Evolutionary conservation across 768 basidiomycete genomes (phyloP).

Genomic region (Rhizopogon vulgaris): DNA sequence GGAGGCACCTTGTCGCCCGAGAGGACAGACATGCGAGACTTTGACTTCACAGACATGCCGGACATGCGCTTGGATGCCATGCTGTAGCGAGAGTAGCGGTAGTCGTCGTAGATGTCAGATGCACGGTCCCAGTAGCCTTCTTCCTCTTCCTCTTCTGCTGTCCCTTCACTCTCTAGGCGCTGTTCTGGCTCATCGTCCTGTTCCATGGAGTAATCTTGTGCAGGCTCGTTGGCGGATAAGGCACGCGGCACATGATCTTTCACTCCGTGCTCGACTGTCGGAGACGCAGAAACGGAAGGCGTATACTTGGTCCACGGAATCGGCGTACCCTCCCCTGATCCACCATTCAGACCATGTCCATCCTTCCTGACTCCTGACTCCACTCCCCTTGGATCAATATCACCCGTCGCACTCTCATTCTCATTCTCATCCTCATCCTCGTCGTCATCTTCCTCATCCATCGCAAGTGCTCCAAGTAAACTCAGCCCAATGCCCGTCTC

Average conservation of each 20-base stretch:
- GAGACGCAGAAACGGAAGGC: conserved; percentile 16
- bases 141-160: conserved; percentile 21
- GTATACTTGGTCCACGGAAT: conserved; percentile 25
- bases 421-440: conserved; percentile 15
- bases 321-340: conserved; percentile 8
- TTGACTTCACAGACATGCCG: conserved; percentile 24
- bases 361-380: neutral
- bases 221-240: neutral
- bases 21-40: conserved; percentile 7
- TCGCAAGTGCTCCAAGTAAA: conserved; percentile 46
- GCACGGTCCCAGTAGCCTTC: conserved; percentile 58
- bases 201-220: neutral
- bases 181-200: neutral
- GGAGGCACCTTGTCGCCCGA: conserved; percentile 19
- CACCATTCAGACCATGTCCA: conserved; percentile 1
- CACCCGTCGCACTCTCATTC: conserved; percentile 13
- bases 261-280: neutral
- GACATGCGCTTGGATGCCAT: conserved; percentile 29
- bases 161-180: neutral
- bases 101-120: conserved; percentile 75
- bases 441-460: conserved; percentile 21
- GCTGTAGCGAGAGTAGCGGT: conserved; percentile 64
- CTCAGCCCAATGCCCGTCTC: conserved; percentile 66
- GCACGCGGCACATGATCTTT: neutral
- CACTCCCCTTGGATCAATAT: neutral